phyloP scores from a whole-genome alignment of 73 alveolate genomes.

The Effrenium voratum region DNA sequence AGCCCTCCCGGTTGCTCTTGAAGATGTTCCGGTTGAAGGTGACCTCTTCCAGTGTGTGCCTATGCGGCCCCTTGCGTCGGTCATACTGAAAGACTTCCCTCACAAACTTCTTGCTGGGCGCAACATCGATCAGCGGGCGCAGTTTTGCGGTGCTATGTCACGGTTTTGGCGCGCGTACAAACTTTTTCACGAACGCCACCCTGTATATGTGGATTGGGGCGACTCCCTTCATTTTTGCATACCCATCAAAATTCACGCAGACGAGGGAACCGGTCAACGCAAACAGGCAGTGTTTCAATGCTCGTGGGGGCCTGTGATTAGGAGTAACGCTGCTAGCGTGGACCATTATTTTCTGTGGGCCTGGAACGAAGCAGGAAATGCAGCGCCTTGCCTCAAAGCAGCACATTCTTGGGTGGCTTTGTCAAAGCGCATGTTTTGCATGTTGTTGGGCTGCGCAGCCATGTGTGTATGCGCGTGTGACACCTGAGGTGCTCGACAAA shows the following conservation, averaged over 20 bases:
- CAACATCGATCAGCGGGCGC: neutral
- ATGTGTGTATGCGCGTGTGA: no score
- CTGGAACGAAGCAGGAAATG: neutral
- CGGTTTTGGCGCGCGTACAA: conserved; percentile 20
- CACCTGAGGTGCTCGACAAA: neutral
- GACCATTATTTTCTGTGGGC: conserved; percentile 10
- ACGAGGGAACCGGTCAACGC: conserved; percentile 30
- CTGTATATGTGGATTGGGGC: neutral
- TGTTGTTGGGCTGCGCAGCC: no score
- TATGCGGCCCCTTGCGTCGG: no score
- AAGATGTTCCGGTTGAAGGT: no score
- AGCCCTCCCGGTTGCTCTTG: no score
- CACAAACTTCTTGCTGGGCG: neutral
- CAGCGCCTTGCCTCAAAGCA: neutral
- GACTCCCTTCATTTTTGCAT: neutral
- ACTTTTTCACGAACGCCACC: neutral
- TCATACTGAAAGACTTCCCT: no score
- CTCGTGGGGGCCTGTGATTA: conserved; percentile 37
- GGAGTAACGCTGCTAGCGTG: neutral
- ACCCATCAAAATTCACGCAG: neutral
- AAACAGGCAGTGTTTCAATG: neutral
- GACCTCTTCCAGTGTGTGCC: no score
- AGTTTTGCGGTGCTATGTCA: neutral
- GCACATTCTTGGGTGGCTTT: no score
- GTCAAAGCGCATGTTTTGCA: no score